A percentile compares a stretch with the other conserved stretches of the same genome.
Conservation (phyloP, 1,139 yeast genomes). For the Candida sp. region DNA sequence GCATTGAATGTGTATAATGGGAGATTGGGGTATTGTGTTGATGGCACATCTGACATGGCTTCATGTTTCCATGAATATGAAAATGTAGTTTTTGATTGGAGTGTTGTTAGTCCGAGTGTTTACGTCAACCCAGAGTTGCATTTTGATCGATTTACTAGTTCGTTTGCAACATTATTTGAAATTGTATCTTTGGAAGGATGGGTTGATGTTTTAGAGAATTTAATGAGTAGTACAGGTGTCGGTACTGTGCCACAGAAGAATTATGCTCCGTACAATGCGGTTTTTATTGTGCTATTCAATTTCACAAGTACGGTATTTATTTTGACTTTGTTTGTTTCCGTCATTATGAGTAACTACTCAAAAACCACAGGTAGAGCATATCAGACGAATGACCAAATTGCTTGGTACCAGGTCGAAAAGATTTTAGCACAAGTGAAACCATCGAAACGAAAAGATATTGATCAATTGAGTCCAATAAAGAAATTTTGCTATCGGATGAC, state of each 20-base stretch:
- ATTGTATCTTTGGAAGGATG: constrained; percentile 93
- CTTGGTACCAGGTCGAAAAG: constrained; percentile 85
- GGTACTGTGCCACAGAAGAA: constrained; percentile 57
- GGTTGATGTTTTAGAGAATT: constrained; percentile 69
- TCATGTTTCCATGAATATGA: constrained; percentile 64
- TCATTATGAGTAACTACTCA: constrained; percentile 82
- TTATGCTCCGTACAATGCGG: constrained; percentile 68
- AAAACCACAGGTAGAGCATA: constrained; percentile 84
- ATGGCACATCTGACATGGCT: constrained; percentile 37
- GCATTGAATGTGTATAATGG: constrained; percentile 81
- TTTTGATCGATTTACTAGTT: constrained; percentile 61
- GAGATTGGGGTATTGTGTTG: constrained; percentile 69
- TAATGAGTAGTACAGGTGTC: constrained; percentile 70
- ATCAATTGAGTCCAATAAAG: constrained; percentile 32
- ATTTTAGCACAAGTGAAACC: constrained; percentile 69
- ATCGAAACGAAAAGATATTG: constrained; percentile 52
- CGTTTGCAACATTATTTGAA: constrained; percentile 73
- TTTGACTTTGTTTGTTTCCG: constrained; percentile 84
- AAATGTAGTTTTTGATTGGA: constrained; percentile 69
- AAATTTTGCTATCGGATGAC: constrained; percentile 50
- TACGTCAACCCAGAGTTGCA: constrained; percentile 62
- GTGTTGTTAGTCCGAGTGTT: constrained; percentile 69
- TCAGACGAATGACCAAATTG: constrained; percentile 74
- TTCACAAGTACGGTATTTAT: constrained; percentile 80
- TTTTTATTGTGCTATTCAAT: constrained; percentile 72